Base-by-base conservation (phyloP, 805 yeast species). In the Candida sanyiensis region DNA sequence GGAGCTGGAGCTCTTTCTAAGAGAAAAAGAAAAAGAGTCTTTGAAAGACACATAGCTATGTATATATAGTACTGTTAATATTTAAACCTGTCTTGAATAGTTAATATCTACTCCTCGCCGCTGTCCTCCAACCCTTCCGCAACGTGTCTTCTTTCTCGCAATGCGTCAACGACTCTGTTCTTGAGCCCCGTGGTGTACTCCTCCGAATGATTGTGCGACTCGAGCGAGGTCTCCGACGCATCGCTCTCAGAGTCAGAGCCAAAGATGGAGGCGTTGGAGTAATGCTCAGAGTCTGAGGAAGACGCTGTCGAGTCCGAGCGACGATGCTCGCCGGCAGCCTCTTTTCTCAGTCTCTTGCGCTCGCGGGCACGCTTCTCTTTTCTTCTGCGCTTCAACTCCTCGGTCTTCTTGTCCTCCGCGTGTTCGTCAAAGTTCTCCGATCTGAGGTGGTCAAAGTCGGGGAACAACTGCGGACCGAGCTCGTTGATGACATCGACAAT, bases 381-480 rank as follows among this genome's bases (percentile, higher is more conserved):
- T 44, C 65, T 60, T 52, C 66, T 61, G 42, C 61, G 56, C 48
- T 57, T 64, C 39, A 64, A 44, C 33, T 60, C 67, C 19, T 54
- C 52, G 3, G 67, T 63, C 47, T 58, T 62, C 38, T 51, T 42
- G 32, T 63, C 67, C 33, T 63, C 67, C 21, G 56, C 52, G 5
- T 47, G 50, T 39, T 61, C 67, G 38, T 51, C 51, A 27, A 51
- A 40, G 30, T 56, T 50, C 11, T 35, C 37, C 21, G 52, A 44
- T n/a, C 55, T 53, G 29, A 62, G 57, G 31, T 56, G 59, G 38
- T 81, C 81, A 56, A 89, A 84, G 61, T 89, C 96, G 5, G 95
- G 90, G 69, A 79, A 89, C 39, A 93, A 61, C 53, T 80, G 74
- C 5, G 95, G 93, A 0, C 97, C 97, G 42, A 80, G 72, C 31